phyloP scores from a whole-genome alignment of 1,284 basidiomycete species.

The Leccinum subspadiceum region DNA sequence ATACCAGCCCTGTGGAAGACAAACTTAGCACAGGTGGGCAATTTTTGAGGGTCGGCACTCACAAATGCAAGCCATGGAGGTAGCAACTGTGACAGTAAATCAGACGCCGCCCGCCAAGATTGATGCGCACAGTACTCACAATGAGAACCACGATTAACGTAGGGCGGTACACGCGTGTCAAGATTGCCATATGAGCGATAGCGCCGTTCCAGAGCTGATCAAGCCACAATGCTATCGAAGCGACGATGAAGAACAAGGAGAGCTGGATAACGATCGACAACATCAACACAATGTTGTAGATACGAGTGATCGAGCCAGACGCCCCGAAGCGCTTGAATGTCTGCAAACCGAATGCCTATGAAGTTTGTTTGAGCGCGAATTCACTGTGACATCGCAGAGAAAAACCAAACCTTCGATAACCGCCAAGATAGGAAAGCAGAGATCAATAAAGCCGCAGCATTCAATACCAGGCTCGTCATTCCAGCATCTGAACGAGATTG shows the following conservation, averaged over 20 bases:
- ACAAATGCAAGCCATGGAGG: constrained; percentile 67
- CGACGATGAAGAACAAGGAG: constrained; percentile 71
- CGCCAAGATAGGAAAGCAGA: constrained; percentile 70
- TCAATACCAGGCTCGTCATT: constrained; percentile 63
- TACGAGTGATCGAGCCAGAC: constrained; percentile 66
- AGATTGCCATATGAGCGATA: constrained; percentile 51
- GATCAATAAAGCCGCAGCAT: constrained; percentile 56
- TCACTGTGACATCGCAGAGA: background rate
- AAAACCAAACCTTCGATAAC: constrained; percentile 57
- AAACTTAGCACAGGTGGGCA: constrained; percentile 12
- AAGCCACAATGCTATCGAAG: constrained; percentile 69
- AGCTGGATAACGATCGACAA: constrained; percentile 74
- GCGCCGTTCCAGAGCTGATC: constrained; percentile 70
- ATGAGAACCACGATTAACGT: constrained; percentile 55
- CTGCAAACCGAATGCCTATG: constrained; percentile 74
- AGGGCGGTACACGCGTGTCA: constrained; percentile 48
- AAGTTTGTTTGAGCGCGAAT: background rate
- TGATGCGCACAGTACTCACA: constrained; percentile 40
- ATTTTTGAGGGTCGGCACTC: constrained; percentile 20
- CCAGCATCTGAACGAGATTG: constrained; percentile 52
- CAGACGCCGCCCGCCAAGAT: constrained; percentile 4
- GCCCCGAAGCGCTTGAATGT: constrained; percentile 83
- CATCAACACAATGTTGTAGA: constrained; percentile 70
- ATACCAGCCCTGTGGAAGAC: constrained; percentile 60
- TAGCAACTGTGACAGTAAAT: constrained; percentile 45